Conservation (phyloP, 805 yeast genomes). For the Candida pseudoglaebosa region DNA sequence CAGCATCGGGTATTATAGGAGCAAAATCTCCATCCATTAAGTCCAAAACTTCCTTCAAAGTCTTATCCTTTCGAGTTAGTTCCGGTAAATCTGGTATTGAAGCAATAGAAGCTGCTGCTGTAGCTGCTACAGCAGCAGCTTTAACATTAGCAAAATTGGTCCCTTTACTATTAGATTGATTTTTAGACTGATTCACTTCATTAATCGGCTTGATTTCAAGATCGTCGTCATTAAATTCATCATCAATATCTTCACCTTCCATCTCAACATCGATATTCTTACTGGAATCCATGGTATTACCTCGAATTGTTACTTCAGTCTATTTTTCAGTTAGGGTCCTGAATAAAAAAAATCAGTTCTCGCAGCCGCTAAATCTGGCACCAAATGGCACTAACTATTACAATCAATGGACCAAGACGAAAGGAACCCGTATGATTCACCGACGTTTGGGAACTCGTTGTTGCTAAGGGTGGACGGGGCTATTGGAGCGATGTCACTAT, state of each 20-base stretch:
- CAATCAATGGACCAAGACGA: neutral
- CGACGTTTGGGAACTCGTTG: conserved; percentile 76
- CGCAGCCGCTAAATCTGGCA: too few relatives aligned
- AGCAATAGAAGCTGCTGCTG: conserved; percentile 7
- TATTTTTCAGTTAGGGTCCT: neutral
- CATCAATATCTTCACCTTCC: conserved; percentile 19
- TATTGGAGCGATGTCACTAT: conserved; percentile 83
- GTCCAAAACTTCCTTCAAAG: conserved; percentile 76
- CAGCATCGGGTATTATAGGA: conserved; percentile 95
- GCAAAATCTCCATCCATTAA: conserved; percentile 87
- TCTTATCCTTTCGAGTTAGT: conserved; percentile 71
- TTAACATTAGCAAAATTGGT: neutral
- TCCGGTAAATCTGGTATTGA: conserved; percentile 57
- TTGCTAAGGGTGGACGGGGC: conserved; percentile 87
- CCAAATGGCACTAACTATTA: too few relatives aligned
- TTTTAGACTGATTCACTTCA: neutral
- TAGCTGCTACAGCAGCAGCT: conserved; percentile 9
- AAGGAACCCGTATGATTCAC: conserved; percentile 32
- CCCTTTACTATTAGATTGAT: conserved; percentile 1
- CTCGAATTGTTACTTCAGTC: too few relatives aligned
- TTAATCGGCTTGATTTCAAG: conserved; percentile 6
- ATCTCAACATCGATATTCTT: conserved; percentile 6
- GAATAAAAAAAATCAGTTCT: neutral
- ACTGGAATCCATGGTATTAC: neutral
- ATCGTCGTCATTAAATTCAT: conserved; percentile 23